phyloP scores from a whole-genome alignment of 1,139 yeast genomes.

The Candida labiduridarum region DNA sequence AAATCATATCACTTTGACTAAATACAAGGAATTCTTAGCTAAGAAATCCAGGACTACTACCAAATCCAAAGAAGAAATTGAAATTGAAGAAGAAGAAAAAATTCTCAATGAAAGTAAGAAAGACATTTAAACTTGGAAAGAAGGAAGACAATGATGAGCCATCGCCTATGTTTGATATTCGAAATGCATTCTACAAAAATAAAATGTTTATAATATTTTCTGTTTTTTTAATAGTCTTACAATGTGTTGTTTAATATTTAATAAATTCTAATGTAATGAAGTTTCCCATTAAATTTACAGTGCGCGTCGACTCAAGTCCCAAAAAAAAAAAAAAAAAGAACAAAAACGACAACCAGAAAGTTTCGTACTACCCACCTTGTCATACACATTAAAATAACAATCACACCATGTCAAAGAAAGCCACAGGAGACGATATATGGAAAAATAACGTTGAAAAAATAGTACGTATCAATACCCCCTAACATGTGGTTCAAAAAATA shows the following conservation, averaged over 20 bases:
- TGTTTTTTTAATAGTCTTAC: background rate
- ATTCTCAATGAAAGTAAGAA: slow-evolving; percentile 12
- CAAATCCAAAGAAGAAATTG: slow-evolving; percentile 15
- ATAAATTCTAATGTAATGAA: background rate
- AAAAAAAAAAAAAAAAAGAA: background rate
- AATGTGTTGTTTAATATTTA: background rate
- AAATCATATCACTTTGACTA: slow-evolving; percentile 58
- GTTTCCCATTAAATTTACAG: background rate
- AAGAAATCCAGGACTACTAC: slow-evolving; percentile 33
- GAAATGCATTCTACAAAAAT: too few relatives aligned
- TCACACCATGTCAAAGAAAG: slow-evolving; percentile 15
- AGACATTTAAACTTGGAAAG: slow-evolving; percentile 10
- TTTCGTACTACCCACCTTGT: background rate
- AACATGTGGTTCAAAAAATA: background rate
- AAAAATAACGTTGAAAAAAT: slow-evolving; percentile 85
- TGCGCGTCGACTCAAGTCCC: too few relatives aligned
- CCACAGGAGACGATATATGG: slow-evolving; percentile 86
- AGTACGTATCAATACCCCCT: slow-evolving; percentile 40
- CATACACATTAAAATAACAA: background rate
- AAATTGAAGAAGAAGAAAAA: slow-evolving; percentile 8
- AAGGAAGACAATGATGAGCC: background rate
- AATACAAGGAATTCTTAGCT: slow-evolving; percentile 60
- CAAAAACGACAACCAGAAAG: background rate
- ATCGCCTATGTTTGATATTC: too few relatives aligned
- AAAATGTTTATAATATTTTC: background rate